phyloP scores from a whole-genome alignment of 805 yeast species.

The Yarrowia sp. region DNA sequence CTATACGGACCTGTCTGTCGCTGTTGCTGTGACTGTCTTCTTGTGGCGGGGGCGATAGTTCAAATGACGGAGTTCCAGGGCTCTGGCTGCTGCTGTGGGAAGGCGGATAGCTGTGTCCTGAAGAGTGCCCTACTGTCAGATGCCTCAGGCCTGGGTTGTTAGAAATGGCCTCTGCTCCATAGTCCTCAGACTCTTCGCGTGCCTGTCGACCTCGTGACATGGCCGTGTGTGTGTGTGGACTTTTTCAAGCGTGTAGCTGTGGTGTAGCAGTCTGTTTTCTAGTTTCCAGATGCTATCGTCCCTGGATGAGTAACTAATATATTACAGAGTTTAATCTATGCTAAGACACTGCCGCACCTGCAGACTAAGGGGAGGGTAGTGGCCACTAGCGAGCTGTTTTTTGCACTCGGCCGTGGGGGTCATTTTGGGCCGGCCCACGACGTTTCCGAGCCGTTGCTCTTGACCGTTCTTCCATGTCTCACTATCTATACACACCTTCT shows the following conservation, averaged over 20 bases:
- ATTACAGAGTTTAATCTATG: conserved; percentile 22
- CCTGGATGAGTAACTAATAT: conserved; percentile 28
- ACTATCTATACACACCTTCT: neutral
- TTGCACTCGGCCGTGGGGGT: neutral
- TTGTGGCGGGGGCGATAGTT: conserved; percentile 28
- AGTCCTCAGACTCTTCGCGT: conserved; percentile 26
- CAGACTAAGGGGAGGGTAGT: conserved; percentile 6
- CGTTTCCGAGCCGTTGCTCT: neutral
- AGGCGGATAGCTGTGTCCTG: conserved; percentile 7
- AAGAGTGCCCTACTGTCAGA: conserved; percentile 1
- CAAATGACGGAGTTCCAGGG: conserved; percentile 16
- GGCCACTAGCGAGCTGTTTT: neutral
- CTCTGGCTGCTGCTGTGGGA: conserved; percentile 10
- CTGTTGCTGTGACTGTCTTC: neutral
- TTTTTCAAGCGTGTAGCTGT: neutral
- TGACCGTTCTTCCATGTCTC: neutral
- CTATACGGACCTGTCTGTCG: conserved; percentile 33
- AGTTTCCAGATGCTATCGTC: conserved; percentile 2
- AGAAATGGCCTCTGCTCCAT: conserved; percentile 31
- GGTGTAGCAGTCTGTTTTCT: neutral
- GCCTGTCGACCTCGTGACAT: conserved; percentile 33
- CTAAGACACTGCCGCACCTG: conserved; percentile 26
- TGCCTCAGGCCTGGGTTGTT: conserved; percentile 33
- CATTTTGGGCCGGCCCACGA: too few relatives aligned
- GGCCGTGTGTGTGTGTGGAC: neutral